Base-by-base conservation (phyloP, 768 basidiomycete species). In the Mycena vulgaris region DNA sequence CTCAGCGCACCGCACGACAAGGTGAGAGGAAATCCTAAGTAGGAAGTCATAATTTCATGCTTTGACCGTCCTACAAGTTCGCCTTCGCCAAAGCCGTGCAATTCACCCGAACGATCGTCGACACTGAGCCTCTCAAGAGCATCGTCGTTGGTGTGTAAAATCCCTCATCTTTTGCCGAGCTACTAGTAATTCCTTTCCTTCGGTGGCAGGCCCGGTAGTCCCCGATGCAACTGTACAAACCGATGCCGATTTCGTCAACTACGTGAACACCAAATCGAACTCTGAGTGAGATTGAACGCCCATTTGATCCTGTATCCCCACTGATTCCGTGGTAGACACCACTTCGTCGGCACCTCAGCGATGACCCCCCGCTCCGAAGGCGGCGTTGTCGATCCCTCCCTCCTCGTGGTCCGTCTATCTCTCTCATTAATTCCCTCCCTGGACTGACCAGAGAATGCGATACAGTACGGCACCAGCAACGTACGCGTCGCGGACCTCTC, bases 401-500 rank as follows among this genome's bases (percentile, higher is more conserved):
- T 71, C 21, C 11, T 66, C 27, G 69, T 71, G 51, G 69, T 71
- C 4, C 30, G 63, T 58, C 17, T 19, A 16, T 10, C 21, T 33
- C 21, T n/a, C 16, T 23, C 37, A 47, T 17, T 25, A 3, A 19
- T 56, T 64, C 19, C 11, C 19, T 35, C 17, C 19, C 30, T 59
- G 30, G 58, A 2, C 27, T 52, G 13, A 51, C 8, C 8, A n/a
- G 27, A 14, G 4, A 28, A n/a, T n/a, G n/a, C n/a, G 13, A 10
- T 35, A 6, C 30, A 71, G 69, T 84, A 85, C 65, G 84, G 83
- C 16, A 83, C 83, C 1, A 72, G 68, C 28, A 85, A 85, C 63
- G 37, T 86, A 16, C 81, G 85, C 9, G 83, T 86, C 30, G 83
- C 80, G 11, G 85, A 85, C 66, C 62, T 82, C 2, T 82, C 81